Evolutionary conservation across 2,329 filamentous ascomycete species (phyloP).

Genomic region (Paracoccidioides brasiliensis): DNA sequence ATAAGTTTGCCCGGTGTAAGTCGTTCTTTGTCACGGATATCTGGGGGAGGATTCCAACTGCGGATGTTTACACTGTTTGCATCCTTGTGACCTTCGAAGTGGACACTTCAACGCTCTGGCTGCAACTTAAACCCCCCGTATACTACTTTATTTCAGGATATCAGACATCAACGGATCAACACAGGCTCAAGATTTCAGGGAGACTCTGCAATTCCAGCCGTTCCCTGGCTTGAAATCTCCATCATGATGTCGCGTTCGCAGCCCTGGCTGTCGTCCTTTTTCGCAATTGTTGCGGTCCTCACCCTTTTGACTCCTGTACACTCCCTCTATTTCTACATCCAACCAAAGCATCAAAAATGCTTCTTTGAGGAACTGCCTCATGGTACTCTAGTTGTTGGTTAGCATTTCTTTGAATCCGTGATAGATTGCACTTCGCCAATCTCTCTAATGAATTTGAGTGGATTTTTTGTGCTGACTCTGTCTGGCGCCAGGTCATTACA

Average conservation of each 20-base stretch:
- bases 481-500: conserved; percentile 56
- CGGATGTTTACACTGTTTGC: neutral
- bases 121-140: neutral
- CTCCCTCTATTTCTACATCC: conserved; percentile 91
- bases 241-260: conserved; percentile 26
- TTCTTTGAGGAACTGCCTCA: conserved; percentile 98
- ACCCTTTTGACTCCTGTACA: conserved; percentile 49
- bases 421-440: neutral
- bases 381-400: conserved; percentile 85
- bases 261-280: conserved; percentile 30
- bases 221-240: neutral
- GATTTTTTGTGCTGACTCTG: conserved; percentile 1
- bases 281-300: conserved; percentile 55
- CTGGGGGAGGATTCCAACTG: neutral
- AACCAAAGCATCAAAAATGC: conserved; percentile 74
- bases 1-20: neutral
- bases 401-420: neutral
- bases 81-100: neutral
- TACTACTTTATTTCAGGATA: neutral
- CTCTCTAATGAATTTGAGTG: neutral
- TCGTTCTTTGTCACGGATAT: neutral
- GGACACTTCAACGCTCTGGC: neutral
- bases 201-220: neutral
- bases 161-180: neutral
- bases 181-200: neutral